A percentile compares a stretch with the other conserved stretches of the same genome.
Evolutionary conservation across 352 stramenopile genomes (phyloP).

Genomic region (Phytophthora multivora): DNA sequence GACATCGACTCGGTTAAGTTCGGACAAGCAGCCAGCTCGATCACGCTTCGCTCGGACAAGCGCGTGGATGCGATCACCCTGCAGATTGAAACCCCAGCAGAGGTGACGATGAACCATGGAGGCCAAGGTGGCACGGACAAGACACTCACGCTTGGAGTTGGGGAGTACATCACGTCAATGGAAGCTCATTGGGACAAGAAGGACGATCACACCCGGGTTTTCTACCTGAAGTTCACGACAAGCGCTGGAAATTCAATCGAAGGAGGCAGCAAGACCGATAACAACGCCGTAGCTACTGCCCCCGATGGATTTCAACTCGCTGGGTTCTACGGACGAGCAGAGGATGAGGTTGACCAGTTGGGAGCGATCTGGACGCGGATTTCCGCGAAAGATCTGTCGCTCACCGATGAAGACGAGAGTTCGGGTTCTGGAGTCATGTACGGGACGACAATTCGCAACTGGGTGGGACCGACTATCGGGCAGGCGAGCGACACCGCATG

Average conservation of each 20-base stretch:
- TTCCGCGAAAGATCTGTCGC: slow-evolving; percentile 11
- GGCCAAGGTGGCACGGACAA: slow-evolving; percentile 15
- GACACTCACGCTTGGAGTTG: slow-evolving; percentile 20
- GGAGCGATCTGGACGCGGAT: slow-evolving; percentile 36
- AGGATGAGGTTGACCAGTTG: slow-evolving; percentile 33
- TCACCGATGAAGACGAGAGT: slow-evolving; percentile 10
- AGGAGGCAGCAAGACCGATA: slow-evolving; percentile 23
- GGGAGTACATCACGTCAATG: slow-evolving; percentile 31
- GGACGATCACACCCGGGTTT: slow-evolving; percentile 25
- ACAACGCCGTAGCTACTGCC: slow-evolving; percentile 15
- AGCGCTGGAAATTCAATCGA: slow-evolving; percentile 27
- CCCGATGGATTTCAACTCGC: slow-evolving; percentile 26
- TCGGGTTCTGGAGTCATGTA: slow-evolving; percentile 13
- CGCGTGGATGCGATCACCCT: slow-evolving; percentile 27
- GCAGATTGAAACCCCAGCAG: slow-evolving; percentile 8
- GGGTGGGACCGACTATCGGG: slow-evolving; percentile 27
- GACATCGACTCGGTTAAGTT: slow-evolving; percentile 26
- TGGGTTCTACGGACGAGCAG: slow-evolving; percentile 25
- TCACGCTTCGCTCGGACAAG: slow-evolving; percentile 23
- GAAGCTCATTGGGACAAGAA: slow-evolving; percentile 33
- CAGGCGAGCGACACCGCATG: slow-evolving; percentile 23
- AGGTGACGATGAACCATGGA: slow-evolving; percentile 27
- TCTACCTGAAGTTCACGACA: slow-evolving; percentile 29
- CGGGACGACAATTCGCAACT: slow-evolving; percentile 28
- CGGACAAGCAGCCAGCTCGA: slow-evolving; percentile 12